These are phyloP conservation scores for Bisporella sp. DNA, from an alignment of 2,329 filamentous ascomycete genomes.

Conservation along the genomic window DNA sequence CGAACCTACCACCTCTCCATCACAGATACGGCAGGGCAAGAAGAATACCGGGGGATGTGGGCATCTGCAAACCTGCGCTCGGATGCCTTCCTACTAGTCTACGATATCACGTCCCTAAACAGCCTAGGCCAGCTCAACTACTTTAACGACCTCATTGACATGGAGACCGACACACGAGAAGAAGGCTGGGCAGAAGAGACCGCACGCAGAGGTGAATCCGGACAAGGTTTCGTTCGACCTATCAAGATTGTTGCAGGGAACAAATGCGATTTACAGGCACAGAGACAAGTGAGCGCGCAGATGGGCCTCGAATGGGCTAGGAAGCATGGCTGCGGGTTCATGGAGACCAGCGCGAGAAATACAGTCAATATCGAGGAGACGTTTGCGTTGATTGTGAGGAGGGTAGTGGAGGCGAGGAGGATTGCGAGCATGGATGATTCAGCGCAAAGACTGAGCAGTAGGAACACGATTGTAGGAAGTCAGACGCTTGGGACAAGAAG, in stretches of 20 bases:
- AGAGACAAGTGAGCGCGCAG: slow-evolving; percentile 60
- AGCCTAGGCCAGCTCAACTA: slow-evolving; percentile 67
- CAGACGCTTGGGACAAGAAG: slow-evolving; percentile 16
- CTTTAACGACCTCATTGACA: slow-evolving; percentile 78
- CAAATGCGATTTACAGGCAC: slow-evolving; percentile 74
- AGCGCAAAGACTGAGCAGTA: slow-evolving; percentile 1
- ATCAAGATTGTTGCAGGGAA: slow-evolving; percentile 82
- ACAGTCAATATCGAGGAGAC: slow-evolving; percentile 89
- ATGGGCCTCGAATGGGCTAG: slow-evolving; percentile 73
- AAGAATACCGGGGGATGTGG: slow-evolving; percentile 86
- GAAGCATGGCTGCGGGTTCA: slow-evolving; percentile 68
- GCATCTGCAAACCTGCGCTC: slow-evolving; percentile 69
- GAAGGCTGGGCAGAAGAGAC: slow-evolving; percentile 12
- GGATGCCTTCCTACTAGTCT: slow-evolving; percentile 80
- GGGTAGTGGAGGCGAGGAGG: slow-evolving; percentile 45
- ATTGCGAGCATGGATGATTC: slow-evolving; percentile 5
- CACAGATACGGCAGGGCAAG: slow-evolving; percentile 82
- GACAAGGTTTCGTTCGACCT: slow-evolving; percentile 33
- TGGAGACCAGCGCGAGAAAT: slow-evolving; percentile 79
- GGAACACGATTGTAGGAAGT: slow-evolving; percentile 2
- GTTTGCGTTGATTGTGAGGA: slow-evolving; percentile 62
- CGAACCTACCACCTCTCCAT: slow-evolving; percentile 69
- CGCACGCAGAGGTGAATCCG: slow-evolving; percentile 3
- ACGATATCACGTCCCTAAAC: slow-evolving; percentile 70
- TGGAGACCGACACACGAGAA: slow-evolving; percentile 69